These are phyloP conservation scores for Boletus barrowsii DNA, from an alignment of 768 basidiomycete species.

Conservation along the genomic window DNA sequence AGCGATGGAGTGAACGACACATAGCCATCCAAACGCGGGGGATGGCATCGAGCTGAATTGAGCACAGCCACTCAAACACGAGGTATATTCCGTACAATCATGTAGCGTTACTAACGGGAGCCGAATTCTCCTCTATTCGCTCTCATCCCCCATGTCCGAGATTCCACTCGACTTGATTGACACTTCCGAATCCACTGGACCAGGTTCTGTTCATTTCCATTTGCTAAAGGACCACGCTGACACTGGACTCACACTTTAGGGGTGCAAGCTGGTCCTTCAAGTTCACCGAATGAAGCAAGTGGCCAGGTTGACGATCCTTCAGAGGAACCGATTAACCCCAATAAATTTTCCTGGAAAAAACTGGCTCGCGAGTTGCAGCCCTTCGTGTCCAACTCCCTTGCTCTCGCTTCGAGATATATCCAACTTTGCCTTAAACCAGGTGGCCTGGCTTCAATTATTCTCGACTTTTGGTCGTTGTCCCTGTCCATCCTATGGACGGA, in stretches of 20 bases:
- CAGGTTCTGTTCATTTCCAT: neutral
- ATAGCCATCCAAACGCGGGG: conserved; percentile 68
- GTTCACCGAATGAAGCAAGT: neutral
- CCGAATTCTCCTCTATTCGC: too few species aligned
- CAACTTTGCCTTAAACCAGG: neutral
- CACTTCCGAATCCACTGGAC: neutral
- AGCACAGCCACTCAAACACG: too few species aligned
- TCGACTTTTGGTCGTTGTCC: conserved; percentile 1
- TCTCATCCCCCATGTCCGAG: too few species aligned
- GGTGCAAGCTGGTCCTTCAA: neutral
- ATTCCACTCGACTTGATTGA: too few species aligned
- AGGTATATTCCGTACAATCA: too few species aligned
- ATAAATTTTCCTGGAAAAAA: neutral
- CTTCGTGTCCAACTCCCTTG: neutral
- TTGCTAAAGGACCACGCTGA: neutral
- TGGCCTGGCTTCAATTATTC: neutral
- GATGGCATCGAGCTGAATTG: conserved; percentile 32
- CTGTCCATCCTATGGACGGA: neutral
- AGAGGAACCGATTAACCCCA: neutral
- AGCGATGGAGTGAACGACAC: conserved; percentile 56
- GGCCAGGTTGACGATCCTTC: neutral
- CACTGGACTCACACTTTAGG: neutral
- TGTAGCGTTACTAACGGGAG: too few species aligned
- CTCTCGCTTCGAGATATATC: neutral
- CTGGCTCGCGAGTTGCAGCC: neutral